These are phyloP conservation scores for Hypoxylon trugodes DNA, from an alignment of 495 filamentous ascomycete genomes.

Conservation along the genomic window DNA sequence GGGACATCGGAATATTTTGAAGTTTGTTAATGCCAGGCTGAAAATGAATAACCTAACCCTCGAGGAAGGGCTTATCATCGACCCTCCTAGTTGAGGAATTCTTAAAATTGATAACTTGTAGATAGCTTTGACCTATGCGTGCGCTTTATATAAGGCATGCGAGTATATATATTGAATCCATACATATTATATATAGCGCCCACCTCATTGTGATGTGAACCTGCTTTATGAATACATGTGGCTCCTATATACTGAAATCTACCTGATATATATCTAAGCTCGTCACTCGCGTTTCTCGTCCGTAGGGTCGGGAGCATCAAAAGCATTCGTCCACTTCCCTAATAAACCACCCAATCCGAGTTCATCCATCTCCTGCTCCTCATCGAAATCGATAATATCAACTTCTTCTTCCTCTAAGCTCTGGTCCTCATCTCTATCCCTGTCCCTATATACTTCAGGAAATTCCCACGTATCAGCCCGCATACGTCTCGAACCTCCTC, in stretches of 20 bases:
- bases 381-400: constrained; percentile 29
- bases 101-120: constrained; percentile 20
- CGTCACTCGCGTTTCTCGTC: background rate
- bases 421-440: background rate
- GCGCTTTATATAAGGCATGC: constrained; percentile 15
- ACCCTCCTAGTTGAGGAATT: constrained; percentile 10
- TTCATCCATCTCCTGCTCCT: constrained; percentile 8
- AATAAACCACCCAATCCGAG: constrained; percentile 10
- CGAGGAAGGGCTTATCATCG: background rate
- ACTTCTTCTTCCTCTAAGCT: constrained; percentile 12
- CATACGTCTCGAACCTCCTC: too few species aligned
- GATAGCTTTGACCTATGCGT: constrained; percentile 25
- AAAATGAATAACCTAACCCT: background rate
- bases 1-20: background rate
- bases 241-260: background rate
- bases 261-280: background rate
- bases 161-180: constrained; percentile 28
- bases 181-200: constrained; percentile 12
- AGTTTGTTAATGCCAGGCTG: constrained; percentile 7
- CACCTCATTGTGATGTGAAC: too few species aligned
- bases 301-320: background rate
- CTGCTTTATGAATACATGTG: too few species aligned
- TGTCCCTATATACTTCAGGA: too few species aligned
- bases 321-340: constrained; percentile 19
- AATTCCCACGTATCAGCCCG: too few species aligned